Conservation (phyloP, 1,284 basidiomycete genomes). For the Cutaneotrichosporon curvatum region DNA sequence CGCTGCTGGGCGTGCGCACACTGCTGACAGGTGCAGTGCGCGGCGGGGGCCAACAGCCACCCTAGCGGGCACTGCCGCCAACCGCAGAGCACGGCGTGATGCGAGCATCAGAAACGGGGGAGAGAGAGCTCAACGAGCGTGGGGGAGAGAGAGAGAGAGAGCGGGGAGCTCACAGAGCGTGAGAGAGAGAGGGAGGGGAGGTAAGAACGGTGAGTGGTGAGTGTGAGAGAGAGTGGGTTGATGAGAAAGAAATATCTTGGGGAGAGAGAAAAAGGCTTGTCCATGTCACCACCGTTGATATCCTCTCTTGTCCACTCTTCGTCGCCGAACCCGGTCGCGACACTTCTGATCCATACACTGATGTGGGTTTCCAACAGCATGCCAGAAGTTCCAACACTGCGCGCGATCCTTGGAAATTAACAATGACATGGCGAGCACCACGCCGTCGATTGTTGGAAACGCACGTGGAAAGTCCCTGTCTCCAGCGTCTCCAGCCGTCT, state of each 20-base stretch:
- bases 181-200: not conserved
- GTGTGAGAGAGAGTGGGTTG: constrained; percentile 7
- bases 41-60: constrained; percentile 10
- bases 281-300: no score
- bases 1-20: constrained; percentile 17
- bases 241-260: constrained; percentile 5
- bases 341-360: no score
- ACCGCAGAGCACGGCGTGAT: constrained; percentile 15
- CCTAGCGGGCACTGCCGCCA: constrained; percentile 3
- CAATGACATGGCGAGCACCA: not conserved
- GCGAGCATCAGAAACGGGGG: constrained; percentile 10
- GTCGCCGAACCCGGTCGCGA: no score
- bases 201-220: constrained; percentile 1
- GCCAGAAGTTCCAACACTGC: not conserved
- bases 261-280: no score
- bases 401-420: constrained; percentile 7
- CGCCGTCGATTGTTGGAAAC: no score
- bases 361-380: not conserved
- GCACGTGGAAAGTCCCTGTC: no score
- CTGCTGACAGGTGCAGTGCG: constrained; percentile 16
- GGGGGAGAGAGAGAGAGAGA: not conserved
- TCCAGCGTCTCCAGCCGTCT: no score
- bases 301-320: no score
- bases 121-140: constrained; percentile 2
- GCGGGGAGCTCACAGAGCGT: not conserved